A percentile compares a stretch with the other conserved stretches of the same genome.
phyloP scores from a whole-genome alignment of 371 early-diverging fungal genomes.

The Caulochytrium protostelioides region DNA sequence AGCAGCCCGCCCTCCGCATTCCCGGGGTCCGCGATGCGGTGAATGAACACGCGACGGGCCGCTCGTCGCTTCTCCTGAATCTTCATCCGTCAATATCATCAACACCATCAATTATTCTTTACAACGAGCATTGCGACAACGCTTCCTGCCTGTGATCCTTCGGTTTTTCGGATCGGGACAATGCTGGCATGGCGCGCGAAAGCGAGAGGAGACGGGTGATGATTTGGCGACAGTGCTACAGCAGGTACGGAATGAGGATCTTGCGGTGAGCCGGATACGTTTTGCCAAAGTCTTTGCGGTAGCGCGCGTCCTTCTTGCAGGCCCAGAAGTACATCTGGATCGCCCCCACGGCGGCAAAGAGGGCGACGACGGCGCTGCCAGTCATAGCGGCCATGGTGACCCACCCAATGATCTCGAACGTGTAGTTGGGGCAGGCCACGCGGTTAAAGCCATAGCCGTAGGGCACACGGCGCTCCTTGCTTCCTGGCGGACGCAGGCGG shows the following conservation, averaged over 20 bases:
- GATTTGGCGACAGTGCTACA: too few relatives aligned
- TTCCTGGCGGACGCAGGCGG: constrained; percentile 77
- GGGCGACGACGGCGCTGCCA: constrained; percentile 30
- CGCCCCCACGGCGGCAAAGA: constrained; percentile 59
- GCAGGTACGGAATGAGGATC: constrained; percentile 68
- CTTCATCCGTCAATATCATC: background rate
- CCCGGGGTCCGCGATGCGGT: too few relatives aligned
- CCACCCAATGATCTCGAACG: constrained; percentile 79
- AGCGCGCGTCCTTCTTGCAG: constrained; percentile 79
- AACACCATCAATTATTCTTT: too few relatives aligned
- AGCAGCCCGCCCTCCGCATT: too few relatives aligned
- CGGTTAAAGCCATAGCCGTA: constrained; percentile 77
- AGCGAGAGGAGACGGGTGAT: too few relatives aligned
- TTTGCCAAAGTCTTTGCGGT: constrained; percentile 71
- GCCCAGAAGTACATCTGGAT: constrained; percentile 93
- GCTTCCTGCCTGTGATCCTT: too few relatives aligned
- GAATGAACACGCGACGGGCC: constrained; percentile 3
- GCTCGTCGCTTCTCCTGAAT: background rate
- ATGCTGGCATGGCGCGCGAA: too few relatives aligned
- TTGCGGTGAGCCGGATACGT: constrained; percentile 68
- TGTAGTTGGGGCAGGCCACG: constrained; percentile 77
- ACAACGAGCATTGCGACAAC: too few relatives aligned
- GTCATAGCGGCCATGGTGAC: constrained; percentile 46
- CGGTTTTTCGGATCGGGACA: too few relatives aligned
- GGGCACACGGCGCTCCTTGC: constrained; percentile 40